phyloP scores from a whole-genome alignment of 2,329 filamentous ascomycete genomes.

The Clonostachys solani region DNA sequence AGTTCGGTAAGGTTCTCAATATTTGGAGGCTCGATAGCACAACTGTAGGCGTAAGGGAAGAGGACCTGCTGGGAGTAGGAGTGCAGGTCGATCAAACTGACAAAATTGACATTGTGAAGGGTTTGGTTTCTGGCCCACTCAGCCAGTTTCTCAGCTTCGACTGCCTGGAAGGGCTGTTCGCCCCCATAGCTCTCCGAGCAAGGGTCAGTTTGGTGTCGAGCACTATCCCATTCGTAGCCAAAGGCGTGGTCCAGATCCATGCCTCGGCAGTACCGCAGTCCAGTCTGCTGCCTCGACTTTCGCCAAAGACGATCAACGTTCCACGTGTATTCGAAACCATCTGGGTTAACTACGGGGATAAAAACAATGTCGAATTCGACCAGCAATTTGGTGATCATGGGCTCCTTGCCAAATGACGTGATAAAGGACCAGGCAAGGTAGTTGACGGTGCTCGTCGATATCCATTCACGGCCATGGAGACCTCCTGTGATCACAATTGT shows the following conservation, averaged over 20 bases:
- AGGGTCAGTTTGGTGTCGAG: conserved; percentile 64
- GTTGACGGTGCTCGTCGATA: conserved; percentile 84
- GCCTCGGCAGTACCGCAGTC: conserved; percentile 77
- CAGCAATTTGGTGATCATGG: conserved; percentile 70
- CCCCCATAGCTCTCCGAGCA: conserved; percentile 92
- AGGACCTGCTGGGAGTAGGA: conserved; percentile 94
- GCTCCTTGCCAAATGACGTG: conserved; percentile 72
- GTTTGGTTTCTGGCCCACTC: conserved; percentile 82
- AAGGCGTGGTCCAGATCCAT: conserved; percentile 88
- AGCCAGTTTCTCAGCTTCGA: conserved; percentile 71
- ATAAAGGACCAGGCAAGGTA: conserved; percentile 89
- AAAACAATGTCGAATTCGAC: conserved; percentile 85
- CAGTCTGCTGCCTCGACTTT: conserved; percentile 85
- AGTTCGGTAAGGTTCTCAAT: conserved; percentile 91
- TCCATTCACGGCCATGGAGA: conserved; percentile 95
- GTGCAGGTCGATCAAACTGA: conserved; percentile 87
- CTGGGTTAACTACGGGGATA: conserved; percentile 84
- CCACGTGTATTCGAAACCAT: conserved; percentile 95
- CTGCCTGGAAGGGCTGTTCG: conserved; percentile 74
- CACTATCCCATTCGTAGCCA: conserved; percentile 77
- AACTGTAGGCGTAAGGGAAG: conserved; percentile 88
- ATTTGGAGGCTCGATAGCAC: conserved; percentile 71
- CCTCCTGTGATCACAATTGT: conserved; percentile 82
- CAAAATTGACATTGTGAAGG: conserved; percentile 66
- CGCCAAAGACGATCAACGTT: conserved; percentile 88